Conservation (phyloP, 2,329 filamentous ascomycete genomes). For the Colletotrichum somersetense region DNA sequence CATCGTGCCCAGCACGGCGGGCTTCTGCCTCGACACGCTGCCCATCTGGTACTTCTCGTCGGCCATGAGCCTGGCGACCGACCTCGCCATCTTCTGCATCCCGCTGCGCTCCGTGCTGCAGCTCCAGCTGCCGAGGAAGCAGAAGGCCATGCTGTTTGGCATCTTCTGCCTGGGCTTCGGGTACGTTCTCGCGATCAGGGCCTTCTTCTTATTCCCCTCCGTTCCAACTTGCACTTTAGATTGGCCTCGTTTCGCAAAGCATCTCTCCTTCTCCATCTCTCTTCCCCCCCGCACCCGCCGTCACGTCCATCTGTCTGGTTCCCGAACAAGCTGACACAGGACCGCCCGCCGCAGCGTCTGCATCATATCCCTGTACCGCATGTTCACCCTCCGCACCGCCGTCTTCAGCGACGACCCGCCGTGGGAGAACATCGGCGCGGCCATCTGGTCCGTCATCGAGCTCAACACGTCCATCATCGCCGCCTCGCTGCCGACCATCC, state of each 20-base stretch:
- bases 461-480: constrained; percentile 55
- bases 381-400: constrained; percentile 49
- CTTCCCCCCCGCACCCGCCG: no score
- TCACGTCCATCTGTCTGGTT: no score
- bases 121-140: constrained; percentile 45
- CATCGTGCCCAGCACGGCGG: constrained; percentile 45
- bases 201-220: no score
- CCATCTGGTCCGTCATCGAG: constrained; percentile 54
- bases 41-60: constrained; percentile 51
- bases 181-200: constrained; percentile 42
- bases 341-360: constrained; percentile 45
- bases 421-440: constrained; percentile 51
- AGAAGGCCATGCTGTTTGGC: constrained; percentile 47
- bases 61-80: constrained; percentile 47
- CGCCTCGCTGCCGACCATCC: constrained; percentile 54
- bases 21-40: constrained; percentile 47
- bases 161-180: constrained; percentile 51
- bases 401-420: constrained; percentile 49
- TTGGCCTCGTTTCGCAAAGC: no score
- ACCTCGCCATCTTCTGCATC: constrained; percentile 48
- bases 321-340: neutral
- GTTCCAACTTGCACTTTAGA: no score
- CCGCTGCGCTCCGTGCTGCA: constrained; percentile 46
- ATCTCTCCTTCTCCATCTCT: no score
- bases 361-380: constrained; percentile 50